Base-by-base conservation (phyloP, 75 land plant species). In the Ceratopteris richardii region DNA sequence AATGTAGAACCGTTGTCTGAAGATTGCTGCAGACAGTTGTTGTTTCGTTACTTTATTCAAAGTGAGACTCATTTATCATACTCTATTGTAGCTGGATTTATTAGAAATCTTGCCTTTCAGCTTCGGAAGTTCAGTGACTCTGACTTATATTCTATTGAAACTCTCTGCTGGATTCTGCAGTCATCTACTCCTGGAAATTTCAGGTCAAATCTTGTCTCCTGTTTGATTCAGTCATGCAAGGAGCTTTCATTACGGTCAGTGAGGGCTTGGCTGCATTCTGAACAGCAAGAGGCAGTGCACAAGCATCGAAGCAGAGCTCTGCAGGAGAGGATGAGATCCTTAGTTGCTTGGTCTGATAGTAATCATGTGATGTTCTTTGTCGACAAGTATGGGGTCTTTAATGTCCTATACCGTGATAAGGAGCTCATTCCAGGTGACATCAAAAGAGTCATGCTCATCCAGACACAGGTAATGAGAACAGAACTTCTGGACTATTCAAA, bases 291-390 rank as follows among this genome's bases (percentile, higher is more conserved):
- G 20, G 47, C 21, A 19, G 29, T 58, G 20, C 56, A 23, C 25
- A 40, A 56, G 6, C 50, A 66, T 40, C 24, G 29, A 30, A 46
- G 14, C 48, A 46, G 14, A 46, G 56, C 51, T n/a, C 56, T 66
- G 68, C 50, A 41, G 27, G 29, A 29, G 11, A 39, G 68, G 25
- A 41, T 66, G 10, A 31, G 44, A 4, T 50, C 60, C 1, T 41
- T 66, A 58, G 60, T 66, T 44, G 58, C 60, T 27, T 66, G 68
- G 68, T 66, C 68, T 19, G 68, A 66, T 29, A 66, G 68, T 29
- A 66, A 66, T 58, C 68, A 66, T 46, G 48, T 66, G 1, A 66
- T 66, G 68, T 29, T 66, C 1, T 66, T 66, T n/a, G 56, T 66
- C 37, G 60, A 66, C 24, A 29, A 19, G 44, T 51, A 66, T 30